phyloP scores from a whole-genome alignment of 352 stramenopile genomes.

The Pythium apleroticum region DNA sequence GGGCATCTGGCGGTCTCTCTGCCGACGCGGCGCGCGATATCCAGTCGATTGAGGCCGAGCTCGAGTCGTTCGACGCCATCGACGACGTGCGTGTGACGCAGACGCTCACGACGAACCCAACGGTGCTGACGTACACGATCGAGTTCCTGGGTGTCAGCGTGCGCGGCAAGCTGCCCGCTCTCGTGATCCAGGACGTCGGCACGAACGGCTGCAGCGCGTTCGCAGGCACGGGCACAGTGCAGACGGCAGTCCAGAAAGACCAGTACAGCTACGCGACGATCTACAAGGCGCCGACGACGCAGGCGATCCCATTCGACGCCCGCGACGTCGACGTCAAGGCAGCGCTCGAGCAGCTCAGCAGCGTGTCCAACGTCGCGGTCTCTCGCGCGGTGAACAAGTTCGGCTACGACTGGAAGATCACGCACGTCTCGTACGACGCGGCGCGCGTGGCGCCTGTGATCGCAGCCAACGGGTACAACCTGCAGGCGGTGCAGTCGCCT shows the following conservation, averaged over 20 bases:
- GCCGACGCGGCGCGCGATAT: constrained; percentile 45
- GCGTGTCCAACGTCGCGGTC: constrained; percentile 90
- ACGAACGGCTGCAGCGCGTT: constrained; percentile 91
- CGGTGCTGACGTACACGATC: constrained; percentile 87
- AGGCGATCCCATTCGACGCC: constrained; percentile 89
- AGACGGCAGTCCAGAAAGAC: constrained; percentile 31
- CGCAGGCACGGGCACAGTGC: constrained; percentile 22
- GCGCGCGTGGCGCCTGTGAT: constrained; percentile 24
- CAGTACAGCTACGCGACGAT: constrained; percentile 74
- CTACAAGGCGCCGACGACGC: constrained; percentile 91
- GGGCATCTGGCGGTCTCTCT: constrained; percentile 55
- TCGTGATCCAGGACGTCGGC: constrained; percentile 90
- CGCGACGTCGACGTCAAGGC: constrained; percentile 90
- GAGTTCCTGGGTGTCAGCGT: constrained; percentile 92
- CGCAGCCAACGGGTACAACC: constrained; percentile 46
- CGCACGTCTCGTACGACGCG: constrained; percentile 84
- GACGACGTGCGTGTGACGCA: constrained; percentile 73
- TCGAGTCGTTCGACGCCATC: constrained; percentile 62
- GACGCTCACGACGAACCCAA: constrained; percentile 42
- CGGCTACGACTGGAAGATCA: constrained; percentile 92
- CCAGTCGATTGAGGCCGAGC: constrained; percentile 54
- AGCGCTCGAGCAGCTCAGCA: constrained; percentile 89
- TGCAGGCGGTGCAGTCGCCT: constrained; percentile 48
- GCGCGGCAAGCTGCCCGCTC: constrained; percentile 79
- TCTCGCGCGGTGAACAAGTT: constrained; percentile 74